Evolutionary conservation across 1,284 basidiomycete genomes (phyloP), one percentile per base, ranked within the genome.

Genomic region (Flammula alnicola): DNA sequence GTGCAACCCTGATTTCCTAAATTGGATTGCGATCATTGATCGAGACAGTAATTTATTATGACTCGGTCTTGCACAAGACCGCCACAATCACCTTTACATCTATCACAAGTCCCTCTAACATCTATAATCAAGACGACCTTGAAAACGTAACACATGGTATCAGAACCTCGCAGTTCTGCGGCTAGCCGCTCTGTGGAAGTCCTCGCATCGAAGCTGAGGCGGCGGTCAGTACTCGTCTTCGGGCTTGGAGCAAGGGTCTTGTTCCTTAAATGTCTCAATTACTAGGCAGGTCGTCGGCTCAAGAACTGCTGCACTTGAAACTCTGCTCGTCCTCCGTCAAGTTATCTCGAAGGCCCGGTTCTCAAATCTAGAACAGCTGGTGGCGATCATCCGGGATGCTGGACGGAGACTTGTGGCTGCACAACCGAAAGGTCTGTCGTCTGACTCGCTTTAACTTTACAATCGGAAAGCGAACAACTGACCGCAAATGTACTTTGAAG

Each of bases 281-380:
- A 47, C 27, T 58, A 94, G 94, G 58, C 93, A 96, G 70, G 79
- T 96, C 35, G 83, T 94, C 52, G 94, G 94, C 38, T 95, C 94
- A 20, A 81, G 90, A 51, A 83, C 88, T 53, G 86, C 95, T 3
- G 94, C 96, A 0, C 73, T 96, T 9, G 94, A 97, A 63, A 98
- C 95, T 0, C 80, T 95, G 2, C 80, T 91, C 22, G 84, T 96
- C 12, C 76, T 98, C 25, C 85, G 93, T 36, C 90, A 93, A 63
- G 91, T 98, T 49, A 88, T 98, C 7, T 84, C 93, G 5, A 86
- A 86, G 58, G 91, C 93, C 5, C 85, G 84, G 50, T 97, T 96
- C 63, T 83, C 81, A 29, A 91, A 88, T 56, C 89, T 98, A 60
- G 89, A 93, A 41, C 91, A 97, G 61, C 77, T 98, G 4, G 79